These are phyloP conservation scores for Elaphomyces granulatus DNA, from an alignment of 495 filamentous ascomycete species.

Conservation along the genomic window DNA sequence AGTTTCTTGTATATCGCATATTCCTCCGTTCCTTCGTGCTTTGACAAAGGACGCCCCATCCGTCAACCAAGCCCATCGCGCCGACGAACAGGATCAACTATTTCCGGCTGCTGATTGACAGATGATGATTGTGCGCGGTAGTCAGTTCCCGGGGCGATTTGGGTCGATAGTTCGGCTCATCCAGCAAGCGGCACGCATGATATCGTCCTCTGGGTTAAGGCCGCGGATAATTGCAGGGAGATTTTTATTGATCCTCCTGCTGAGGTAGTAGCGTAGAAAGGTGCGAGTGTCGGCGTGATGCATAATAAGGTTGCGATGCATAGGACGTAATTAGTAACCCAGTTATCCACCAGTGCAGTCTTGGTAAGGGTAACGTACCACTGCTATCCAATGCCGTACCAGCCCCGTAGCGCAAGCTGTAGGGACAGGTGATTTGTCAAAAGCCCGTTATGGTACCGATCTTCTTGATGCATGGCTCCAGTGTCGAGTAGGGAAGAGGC, in stretches of 20 bases:
- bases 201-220: slow-evolving; percentile 17
- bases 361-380: too few relatives aligned
- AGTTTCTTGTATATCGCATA: slow-evolving; percentile 16
- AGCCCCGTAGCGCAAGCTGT: slow-evolving; percentile 22
- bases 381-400: slow-evolving; percentile 23
- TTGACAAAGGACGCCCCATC: slow-evolving; percentile 9
- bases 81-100: slow-evolving; percentile 11
- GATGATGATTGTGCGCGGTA: slow-evolving; percentile 13
- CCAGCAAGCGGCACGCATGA: slow-evolving; percentile 19
- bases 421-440: slow-evolving; percentile 17
- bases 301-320: slow-evolving; percentile 19
- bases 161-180: slow-evolving; percentile 23
- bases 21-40: slow-evolving; percentile 11
- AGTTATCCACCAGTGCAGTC: too few relatives aligned
- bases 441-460: slow-evolving; percentile 19
- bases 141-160: slow-evolving; percentile 17
- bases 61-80: slow-evolving; percentile 11
- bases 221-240: slow-evolving; percentile 19
- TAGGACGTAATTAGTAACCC: too few relatives aligned
- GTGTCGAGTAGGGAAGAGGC: slow-evolving; percentile 18
- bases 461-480: slow-evolving; percentile 9
- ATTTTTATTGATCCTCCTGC: slow-evolving; percentile 18
- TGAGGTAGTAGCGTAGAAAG: slow-evolving; percentile 23
- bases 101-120: slow-evolving; percentile 14
- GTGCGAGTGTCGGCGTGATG: slow-evolving; percentile 20